phyloP scores from a whole-genome alignment of 805 yeast species.

The Jamesozyma piceae region DNA sequence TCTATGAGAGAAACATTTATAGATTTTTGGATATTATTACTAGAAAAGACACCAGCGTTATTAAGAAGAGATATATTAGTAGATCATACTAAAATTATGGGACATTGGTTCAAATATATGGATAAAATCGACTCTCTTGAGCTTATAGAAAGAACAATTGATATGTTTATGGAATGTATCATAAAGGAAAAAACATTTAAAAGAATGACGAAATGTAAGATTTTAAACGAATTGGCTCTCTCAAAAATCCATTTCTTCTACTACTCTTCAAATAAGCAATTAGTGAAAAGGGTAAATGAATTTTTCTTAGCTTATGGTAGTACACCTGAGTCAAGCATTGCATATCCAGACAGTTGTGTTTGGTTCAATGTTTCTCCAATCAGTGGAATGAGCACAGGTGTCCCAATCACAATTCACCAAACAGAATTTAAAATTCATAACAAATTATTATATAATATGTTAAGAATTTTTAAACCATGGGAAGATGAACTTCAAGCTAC shows the following conservation, averaged over 20 bases:
- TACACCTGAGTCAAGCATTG: constrained; percentile 41
- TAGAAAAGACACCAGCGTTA: constrained; percentile 41
- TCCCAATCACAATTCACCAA: constrained; percentile 38
- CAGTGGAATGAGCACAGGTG: constrained; percentile 30
- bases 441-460: constrained; percentile 51
- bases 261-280: constrained; percentile 29
- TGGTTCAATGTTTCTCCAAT: constrained; percentile 37
- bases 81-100: constrained; percentile 48
- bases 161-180: constrained; percentile 41
- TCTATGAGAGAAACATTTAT: constrained; percentile 54
- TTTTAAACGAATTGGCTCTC: constrained; percentile 70
- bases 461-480: constrained; percentile 71
- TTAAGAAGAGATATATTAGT: constrained; percentile 56
- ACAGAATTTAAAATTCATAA: constrained; percentile 54
- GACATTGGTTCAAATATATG: constrained; percentile 59
- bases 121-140: constrained; percentile 43
- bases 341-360: constrained; percentile 37
- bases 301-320: constrained; percentile 44
- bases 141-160: constrained; percentile 34
- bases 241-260: constrained; percentile 48
- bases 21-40: constrained; percentile 48
- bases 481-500: constrained; percentile 57
- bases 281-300: constrained; percentile 34
- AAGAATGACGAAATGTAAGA: constrained; percentile 60
- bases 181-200: constrained; percentile 52